Base-by-base conservation (phyloP, 108 stramenopile genomes). In the Stephanodiscus triporus region DNA sequence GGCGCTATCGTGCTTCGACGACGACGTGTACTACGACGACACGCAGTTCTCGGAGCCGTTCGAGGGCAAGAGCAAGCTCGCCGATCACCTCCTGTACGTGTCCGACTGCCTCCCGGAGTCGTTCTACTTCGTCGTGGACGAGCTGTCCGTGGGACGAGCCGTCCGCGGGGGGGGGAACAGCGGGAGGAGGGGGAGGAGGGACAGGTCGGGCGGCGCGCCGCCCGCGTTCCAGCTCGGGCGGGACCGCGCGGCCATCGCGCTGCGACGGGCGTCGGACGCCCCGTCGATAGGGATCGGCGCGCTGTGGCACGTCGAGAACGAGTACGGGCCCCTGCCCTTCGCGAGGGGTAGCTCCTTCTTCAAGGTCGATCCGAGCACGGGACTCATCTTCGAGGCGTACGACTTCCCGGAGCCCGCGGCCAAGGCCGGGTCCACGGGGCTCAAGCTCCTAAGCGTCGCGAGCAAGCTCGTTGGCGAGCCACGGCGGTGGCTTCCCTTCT, bases 391-490 rank as follows among this genome's bases (percentile, higher is more conserved):
- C 19, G 73, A 69, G 59, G 87, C 75, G n/a, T 86, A 84, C 54
- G 87, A 88, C 23, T 84, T 88, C 11, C 85, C 85, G 10, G 87
- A 88, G 75, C 85, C 83, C 24, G 85, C 87, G 34, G 76, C 77
- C 7, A 88, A 88, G 49, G 68, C 70, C 0, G 87, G 87, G 7
- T 30, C 59, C 19, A 57, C 70, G 5, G 79, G 81, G 6, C 29
- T 87, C 14, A 70, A 68, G 23, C 55, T 88, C 9, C 24, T 91
- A 0, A 70, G 64, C 4, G 11, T 80, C 11, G 84, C 81, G 16
- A 66, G 66, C 29, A 91, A 93, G 54, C 26, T 96, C 4, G 55
- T 73, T 26, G 64, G 73, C 7, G 92, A 97, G 70, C 96, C 92
- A 1, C 63, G 77, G 24, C 82, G 90, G n/a, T 63, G 77, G 29